Base-by-base conservation (phyloP, 2,329 filamentous ascomycete species). In the Chaetomium sp. region DNA sequence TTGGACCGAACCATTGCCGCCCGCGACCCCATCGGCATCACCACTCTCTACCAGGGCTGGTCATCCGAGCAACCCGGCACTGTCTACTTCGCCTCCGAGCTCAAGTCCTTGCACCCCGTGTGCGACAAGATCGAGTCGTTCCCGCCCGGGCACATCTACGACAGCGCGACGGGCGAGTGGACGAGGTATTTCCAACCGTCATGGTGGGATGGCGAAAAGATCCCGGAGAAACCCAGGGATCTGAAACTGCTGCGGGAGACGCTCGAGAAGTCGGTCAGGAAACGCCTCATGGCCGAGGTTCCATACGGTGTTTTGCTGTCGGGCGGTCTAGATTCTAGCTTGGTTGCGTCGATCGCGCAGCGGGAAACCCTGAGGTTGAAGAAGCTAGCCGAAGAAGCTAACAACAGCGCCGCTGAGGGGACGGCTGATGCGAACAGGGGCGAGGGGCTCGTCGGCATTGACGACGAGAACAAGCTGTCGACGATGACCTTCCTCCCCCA, bases 231-330 rank as follows among this genome's bases (percentile, higher is more conserved):
- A 21, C 92, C 94, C 0, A 81, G 97, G 66, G 91, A 98, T 80
- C 88, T 93, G 76, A 96, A 90, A 82, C 76, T 87, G 60, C 85
- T 99, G 71, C 87, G 95, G 70, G 85, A 90, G 75, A 88, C 90
- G 1, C 84, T 99, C 66, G 95, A 98, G 83, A 91, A 88, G 78
- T 88, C 95, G 12, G 95, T 99, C 64, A 88, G 94, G 75, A 99
- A 99, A 83, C 90, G 95, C 70, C 84, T 99, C 77, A 99, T 99
- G 95, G 95, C 95, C 25, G 95, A 99, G 80, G 95, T 99, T 42
- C 95, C 95, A 19, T 99, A 97, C 77, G 95, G 95, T 78, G 95
- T 99, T 25, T 82, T 99, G 65, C 84, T 99, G 57, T 99, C 95
- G 60, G 95, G 95, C 74, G 95, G 95, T 72, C 85, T 99, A 59